phyloP scores from a whole-genome alignment of 768 basidiomycete genomes.

The Psilocybe subaeruginosa region DNA sequence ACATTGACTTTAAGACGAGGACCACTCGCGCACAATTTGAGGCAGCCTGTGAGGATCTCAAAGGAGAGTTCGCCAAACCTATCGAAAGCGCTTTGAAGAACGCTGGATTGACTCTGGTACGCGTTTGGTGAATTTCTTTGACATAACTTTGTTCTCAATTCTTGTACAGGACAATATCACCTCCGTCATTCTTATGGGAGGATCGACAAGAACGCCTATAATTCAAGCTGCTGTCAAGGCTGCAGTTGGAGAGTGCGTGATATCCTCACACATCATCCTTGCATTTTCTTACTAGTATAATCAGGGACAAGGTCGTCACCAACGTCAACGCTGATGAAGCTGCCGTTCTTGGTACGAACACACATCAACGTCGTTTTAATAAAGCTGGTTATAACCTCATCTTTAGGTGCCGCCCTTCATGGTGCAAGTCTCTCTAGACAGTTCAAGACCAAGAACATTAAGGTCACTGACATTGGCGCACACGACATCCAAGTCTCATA shows the following conservation, averaged over 20 bases:
- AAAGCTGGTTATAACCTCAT: not conserved
- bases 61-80: conserved; percentile 64
- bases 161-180: conserved; percentile 72
- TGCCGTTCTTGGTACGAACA: conserved; percentile 65
- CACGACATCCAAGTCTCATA: conserved; percentile 85
- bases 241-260: conserved; percentile 75
- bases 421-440: conserved; percentile 87
- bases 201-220: conserved; percentile 89
- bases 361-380: not conserved
- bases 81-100: conserved; percentile 71
- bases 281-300: conserved; percentile 2
- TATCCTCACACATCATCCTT: not conserved
- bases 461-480: conserved; percentile 70
- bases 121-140: conserved; percentile 13
- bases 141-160: not conserved
- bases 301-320: conserved; percentile 80
- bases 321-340: conserved; percentile 99
- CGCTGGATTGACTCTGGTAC: conserved; percentile 69
- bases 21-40: conserved; percentile 84
- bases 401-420: conserved; percentile 71
- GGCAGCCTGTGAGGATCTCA: conserved; percentile 66
- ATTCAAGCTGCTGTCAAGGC: conserved; percentile 81
- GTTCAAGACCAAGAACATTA: conserved; percentile 95
- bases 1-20: conserved; percentile 87
- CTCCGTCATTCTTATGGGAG: conserved; percentile 93